Evolutionary conservation across 164 flowering plant genomes (phyloP).

Genomic region (Macadamia integrifolia): DNA sequence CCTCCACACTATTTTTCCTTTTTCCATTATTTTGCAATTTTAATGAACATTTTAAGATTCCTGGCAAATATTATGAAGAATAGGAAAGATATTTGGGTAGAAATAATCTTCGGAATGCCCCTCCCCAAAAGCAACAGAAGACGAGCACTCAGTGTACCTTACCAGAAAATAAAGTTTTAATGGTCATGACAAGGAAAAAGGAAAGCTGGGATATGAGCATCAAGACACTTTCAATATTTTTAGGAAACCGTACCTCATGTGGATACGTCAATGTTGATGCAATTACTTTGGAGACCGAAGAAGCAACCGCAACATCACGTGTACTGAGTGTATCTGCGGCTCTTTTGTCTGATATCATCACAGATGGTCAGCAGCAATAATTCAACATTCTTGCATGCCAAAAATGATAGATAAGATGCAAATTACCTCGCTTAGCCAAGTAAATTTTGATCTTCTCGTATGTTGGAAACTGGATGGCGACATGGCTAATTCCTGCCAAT

Average conservation of each 20-base stretch:
- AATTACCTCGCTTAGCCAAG: constrained; percentile 65
- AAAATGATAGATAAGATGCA: not conserved
- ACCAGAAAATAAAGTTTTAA: too few relatives aligned
- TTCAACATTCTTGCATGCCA: not conserved
- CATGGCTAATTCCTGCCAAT: constrained; percentile 93
- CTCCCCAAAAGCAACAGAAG: too few relatives aligned
- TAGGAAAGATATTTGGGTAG: too few relatives aligned
- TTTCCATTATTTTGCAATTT: too few relatives aligned
- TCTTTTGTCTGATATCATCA: constrained; percentile 50
- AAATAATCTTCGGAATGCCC: too few relatives aligned
- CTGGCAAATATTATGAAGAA: too few relatives aligned
- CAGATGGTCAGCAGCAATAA: constrained; percentile 6
- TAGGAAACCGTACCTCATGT: constrained; percentile 57
- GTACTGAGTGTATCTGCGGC: constrained; percentile 53
- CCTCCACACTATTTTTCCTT: too few relatives aligned
- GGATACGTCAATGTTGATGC: constrained; percentile 89
- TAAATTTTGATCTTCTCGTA: constrained; percentile 91
- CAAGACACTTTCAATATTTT: too few relatives aligned
- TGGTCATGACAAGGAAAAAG: too few relatives aligned
- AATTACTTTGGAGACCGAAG: constrained; percentile 64
- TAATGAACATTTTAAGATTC: too few relatives aligned
- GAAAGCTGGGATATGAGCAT: too few relatives aligned
- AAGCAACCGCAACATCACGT: constrained; percentile 69
- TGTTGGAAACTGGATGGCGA: constrained; percentile 92
- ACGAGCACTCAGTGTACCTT: too few relatives aligned